phyloP scores from a whole-genome alignment of 305 asterid species.

The Andrographis paniculata region DNA sequence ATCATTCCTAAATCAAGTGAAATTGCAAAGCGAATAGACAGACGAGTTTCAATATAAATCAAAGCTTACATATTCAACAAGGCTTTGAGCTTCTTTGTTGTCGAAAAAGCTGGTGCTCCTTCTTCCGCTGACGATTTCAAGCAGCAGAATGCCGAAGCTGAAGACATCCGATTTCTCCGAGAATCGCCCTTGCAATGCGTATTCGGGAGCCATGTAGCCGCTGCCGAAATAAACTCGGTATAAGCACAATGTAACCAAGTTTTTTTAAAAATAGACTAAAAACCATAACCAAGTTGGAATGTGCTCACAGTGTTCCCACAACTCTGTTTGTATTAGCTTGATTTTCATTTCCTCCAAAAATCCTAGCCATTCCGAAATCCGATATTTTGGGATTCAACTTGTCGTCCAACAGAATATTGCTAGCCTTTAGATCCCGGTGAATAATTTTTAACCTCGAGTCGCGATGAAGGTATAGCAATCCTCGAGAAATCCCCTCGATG shows the following conservation, averaged over 20 bases:
- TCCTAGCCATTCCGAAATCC: slow-evolving; percentile 24
- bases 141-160: slow-evolving; percentile 21
- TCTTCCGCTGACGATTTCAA: slow-evolving; percentile 19
- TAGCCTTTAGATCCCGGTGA: slow-evolving; percentile 19
- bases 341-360: slow-evolving; percentile 10
- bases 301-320: slow-evolving; percentile 21
- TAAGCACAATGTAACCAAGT: too few relatives aligned
- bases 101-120: slow-evolving; percentile 13
- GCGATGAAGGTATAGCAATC: slow-evolving; percentile 20
- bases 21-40: too few relatives aligned
- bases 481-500: slow-evolving; percentile 15
- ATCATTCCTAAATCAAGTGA: too few relatives aligned
- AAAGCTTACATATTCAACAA: slow-evolving; percentile 15
- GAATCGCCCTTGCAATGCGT: slow-evolving; percentile 17
- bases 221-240: slow-evolving; percentile 7
- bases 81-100: slow-evolving; percentile 9
- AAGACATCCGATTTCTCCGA: slow-evolving; percentile 21
- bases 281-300: not conserved
- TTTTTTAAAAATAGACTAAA: too few relatives aligned
- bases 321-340: slow-evolving; percentile 15
- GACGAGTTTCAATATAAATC: too few relatives aligned
- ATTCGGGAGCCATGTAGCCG: slow-evolving; percentile 25
- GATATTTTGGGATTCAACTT: slow-evolving; percentile 23
- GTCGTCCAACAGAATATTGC: slow-evolving; percentile 16
- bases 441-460: slow-evolving; percentile 21